Base-by-base conservation (phyloP, 345 rosid species). In the Dovyalis caffra region DNA sequence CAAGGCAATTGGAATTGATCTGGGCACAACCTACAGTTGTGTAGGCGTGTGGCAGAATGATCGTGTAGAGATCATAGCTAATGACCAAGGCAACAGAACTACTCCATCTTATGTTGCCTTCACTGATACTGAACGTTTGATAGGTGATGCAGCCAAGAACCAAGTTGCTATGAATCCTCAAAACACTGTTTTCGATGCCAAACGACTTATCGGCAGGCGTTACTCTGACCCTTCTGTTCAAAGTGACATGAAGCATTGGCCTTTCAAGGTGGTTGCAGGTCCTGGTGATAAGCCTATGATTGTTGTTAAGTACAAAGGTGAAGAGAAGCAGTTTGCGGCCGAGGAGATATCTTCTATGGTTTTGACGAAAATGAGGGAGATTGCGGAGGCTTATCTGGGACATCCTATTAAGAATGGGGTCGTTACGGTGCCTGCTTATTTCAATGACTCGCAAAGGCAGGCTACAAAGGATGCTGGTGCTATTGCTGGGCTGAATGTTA, bases 161-260 rank as follows among this genome's bases (percentile, higher is more conserved):
- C 78, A 75, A 32, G 78, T 68, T 9, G 78, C 78, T 0, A 68
- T 68, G 78, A 75, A 75, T 12, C 78, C 78, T 68, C 78, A 14
- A 4, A 75, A 75, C 61, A 75, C 73, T 1, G 78, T 75, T 21
- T 75, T 75, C 18, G 78, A 75, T 29, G 68, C 73, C 5, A 75
- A 75, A 23, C 67, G 78, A 29, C 73, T 75, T 10, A 75, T 75
- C 8, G 78, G 78, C 8, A 20, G 73, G 18, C 58, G 78, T 2
- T 75, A 58, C 78, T 68, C 68, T 5, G 78, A 56, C 12, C 68
- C 73, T 29, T 68, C 73, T 32, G 78, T 75, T 7, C 78, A 75
- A 25, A 56, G 71, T 23, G 78, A 75, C 78, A 75, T 75, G 78
- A 75, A 75, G 61, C 78, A 58, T 47, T 75, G 78, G 78, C 78